Evolutionary conservation across 129 eudicot genomes (phyloP).

Genomic region (Rutidosis leptorrhynchoides): DNA sequence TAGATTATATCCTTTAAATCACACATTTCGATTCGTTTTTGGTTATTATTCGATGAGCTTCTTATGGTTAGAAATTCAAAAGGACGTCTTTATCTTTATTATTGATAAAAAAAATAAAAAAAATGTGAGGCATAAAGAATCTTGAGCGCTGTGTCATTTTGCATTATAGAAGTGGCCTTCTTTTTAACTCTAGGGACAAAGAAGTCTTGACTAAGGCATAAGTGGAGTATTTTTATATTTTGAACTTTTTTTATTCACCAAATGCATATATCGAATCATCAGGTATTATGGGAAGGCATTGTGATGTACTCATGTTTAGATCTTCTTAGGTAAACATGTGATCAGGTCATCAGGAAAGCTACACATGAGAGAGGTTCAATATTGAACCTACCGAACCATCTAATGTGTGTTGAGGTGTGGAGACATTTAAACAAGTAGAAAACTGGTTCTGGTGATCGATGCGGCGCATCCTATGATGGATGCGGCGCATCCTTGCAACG

Average conservation of each 20-base stretch:
- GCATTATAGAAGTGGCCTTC: slow-evolving; percentile 29
- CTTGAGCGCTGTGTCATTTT: slow-evolving; percentile 23
- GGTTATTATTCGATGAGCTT: slow-evolving; percentile 11
- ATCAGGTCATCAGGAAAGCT: no score
- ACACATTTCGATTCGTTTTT: slow-evolving; percentile 12
- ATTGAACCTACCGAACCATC: no score
- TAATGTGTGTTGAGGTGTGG: no score
- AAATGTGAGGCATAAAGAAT: slow-evolving; percentile 22
- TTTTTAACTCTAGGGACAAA: slow-evolving; percentile 25
- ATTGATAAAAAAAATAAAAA: not conserved
- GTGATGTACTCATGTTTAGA: no score
- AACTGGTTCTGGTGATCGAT: no score
- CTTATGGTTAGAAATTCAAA: slow-evolving; percentile 21
- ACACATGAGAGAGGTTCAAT: no score
- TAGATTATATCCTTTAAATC: slow-evolving; percentile 22
- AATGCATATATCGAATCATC: not conserved
- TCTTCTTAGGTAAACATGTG: no score
- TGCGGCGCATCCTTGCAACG: no score
- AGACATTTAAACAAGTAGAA: no score
- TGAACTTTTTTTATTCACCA: slow-evolving; percentile 12
- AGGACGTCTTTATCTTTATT: slow-evolving; percentile 4
- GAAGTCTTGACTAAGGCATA: not conserved
- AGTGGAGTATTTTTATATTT: slow-evolving; percentile 10
- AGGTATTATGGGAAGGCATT: no score
- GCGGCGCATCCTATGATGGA: no score